phyloP scores from a whole-genome alignment of 768 basidiomycete species.

The Coprinopsis cinerea region DNA sequence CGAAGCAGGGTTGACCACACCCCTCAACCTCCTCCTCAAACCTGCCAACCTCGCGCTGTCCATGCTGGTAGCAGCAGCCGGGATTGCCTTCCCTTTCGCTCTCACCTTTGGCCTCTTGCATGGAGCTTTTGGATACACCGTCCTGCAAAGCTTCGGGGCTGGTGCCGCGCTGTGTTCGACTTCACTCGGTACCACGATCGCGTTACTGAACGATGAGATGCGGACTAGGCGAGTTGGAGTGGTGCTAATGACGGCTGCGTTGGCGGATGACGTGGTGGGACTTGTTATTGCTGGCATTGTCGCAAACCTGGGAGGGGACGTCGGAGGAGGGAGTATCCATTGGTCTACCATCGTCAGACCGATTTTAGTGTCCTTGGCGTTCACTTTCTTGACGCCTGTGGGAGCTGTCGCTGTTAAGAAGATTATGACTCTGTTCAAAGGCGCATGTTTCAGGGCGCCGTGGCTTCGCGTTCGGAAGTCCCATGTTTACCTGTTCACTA shows the following conservation, averaged over 20 bases:
- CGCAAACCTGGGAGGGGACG: constrained; percentile 28
- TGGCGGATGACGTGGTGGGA: constrained; percentile 61
- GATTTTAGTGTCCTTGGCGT: constrained; percentile 47
- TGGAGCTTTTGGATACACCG: constrained; percentile 33
- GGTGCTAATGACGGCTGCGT: constrained; percentile 54
- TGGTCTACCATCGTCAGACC: constrained; percentile 44
- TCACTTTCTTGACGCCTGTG: constrained; percentile 35
- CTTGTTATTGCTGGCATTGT: constrained; percentile 55
- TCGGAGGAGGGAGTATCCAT: constrained; percentile 11
- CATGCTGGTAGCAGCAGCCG: constrained; percentile 41
- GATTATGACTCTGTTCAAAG: neutral
- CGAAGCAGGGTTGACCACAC: constrained; percentile 54
- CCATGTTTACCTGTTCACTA: constrained; percentile 28
- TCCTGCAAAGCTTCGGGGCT: constrained; percentile 49
- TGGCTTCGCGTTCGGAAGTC: constrained; percentile 9
- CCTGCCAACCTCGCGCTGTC: constrained; percentile 39
- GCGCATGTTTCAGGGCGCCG: constrained; percentile 1
- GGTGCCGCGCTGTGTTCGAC: constrained; percentile 61
- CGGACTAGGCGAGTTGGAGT: constrained; percentile 47
- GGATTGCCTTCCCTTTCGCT: constrained; percentile 45
- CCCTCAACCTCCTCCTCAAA: constrained; percentile 36
- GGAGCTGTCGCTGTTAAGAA: constrained; percentile 16
- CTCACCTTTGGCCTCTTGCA: constrained; percentile 40
- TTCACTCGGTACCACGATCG: constrained; percentile 62
- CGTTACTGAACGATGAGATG: constrained; percentile 45